Percentiles rank a stretch among this genome's conserved stretches.
phyloP scores from a whole-genome alignment of 2,329 filamentous ascomycete species.

The Botrytis paeoniae region DNA sequence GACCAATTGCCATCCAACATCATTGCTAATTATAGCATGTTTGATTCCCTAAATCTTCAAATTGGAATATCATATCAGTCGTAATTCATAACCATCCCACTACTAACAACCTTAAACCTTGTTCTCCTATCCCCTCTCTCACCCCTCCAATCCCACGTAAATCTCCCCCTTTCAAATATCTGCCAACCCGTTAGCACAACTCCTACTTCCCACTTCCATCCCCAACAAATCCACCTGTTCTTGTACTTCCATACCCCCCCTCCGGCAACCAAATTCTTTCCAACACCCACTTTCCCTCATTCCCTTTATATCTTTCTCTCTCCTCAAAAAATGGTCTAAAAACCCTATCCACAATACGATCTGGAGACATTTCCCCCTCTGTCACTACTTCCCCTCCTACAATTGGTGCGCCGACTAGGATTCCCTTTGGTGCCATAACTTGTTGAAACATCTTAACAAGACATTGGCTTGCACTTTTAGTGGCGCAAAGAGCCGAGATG shows the following conservation, averaged over 20 bases:
- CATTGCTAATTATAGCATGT: neutral
- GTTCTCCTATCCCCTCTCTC: no score
- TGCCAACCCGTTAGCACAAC: neutral
- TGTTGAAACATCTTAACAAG: slow-evolving; percentile 6
- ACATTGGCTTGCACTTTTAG: slow-evolving; percentile 12
- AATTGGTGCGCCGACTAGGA: slow-evolving; percentile 11
- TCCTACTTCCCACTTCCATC: neutral
- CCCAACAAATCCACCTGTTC: neutral
- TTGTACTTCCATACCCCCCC: neutral
- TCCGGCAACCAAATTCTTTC: neutral
- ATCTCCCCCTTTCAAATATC: neutral
- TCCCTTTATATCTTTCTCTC: neutral
- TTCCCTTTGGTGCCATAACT: neutral
- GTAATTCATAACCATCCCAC: neutral
- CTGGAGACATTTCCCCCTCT: slow-evolving; percentile 7
- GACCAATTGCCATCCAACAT: no score
- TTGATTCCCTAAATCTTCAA: no score
- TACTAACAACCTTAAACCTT: neutral
- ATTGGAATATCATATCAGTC: neutral
- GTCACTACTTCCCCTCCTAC: neutral
- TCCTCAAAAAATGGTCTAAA: slow-evolving; percentile 11
- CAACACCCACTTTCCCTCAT: neutral
- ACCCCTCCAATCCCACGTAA: neutral
- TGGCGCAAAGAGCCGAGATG: neutral
- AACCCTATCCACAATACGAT: neutral